Percentiles rank a stretch among this genome's conserved stretches.
Evolutionary conservation across 2,329 filamentous ascomycete species (phyloP).

Genomic region (Trichoderma breve): DNA sequence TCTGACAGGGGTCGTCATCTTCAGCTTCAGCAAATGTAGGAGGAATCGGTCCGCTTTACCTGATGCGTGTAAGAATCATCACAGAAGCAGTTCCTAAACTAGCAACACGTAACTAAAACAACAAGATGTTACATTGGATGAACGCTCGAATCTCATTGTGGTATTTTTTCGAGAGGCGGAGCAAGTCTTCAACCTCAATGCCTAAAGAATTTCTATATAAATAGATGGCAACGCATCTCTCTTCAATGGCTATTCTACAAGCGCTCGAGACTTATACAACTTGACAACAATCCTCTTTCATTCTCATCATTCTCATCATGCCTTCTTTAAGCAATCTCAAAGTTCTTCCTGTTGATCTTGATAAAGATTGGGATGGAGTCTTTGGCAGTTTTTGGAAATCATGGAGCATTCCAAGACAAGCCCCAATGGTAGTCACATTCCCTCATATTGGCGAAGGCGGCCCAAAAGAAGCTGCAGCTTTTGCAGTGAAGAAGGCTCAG

Average conservation of each 20-base stretch:
- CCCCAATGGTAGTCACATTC: constrained; percentile 6
- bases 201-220: neutral
- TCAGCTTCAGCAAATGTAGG: neutral
- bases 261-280: neutral
- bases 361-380: constrained; percentile 3
- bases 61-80: neutral
- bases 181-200: neutral
- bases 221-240: neutral
- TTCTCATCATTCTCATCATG: neutral
- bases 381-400: constrained; percentile 5
- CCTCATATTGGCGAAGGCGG: constrained; percentile 5
- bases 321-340: neutral
- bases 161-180: neutral
- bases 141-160: neutral
- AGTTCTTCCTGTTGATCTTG: neutral
- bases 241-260: neutral
- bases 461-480: neutral
- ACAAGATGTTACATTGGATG: neutral
- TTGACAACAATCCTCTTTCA: neutral
- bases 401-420: constrained; percentile 7
- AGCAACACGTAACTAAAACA: neutral
- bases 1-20: neutral
- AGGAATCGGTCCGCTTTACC: neutral
- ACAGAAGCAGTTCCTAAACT: neutral
- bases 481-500: neutral